Conservation (phyloP, 805 yeast species). For the Teunomyces barrocoloradensis region DNA sequence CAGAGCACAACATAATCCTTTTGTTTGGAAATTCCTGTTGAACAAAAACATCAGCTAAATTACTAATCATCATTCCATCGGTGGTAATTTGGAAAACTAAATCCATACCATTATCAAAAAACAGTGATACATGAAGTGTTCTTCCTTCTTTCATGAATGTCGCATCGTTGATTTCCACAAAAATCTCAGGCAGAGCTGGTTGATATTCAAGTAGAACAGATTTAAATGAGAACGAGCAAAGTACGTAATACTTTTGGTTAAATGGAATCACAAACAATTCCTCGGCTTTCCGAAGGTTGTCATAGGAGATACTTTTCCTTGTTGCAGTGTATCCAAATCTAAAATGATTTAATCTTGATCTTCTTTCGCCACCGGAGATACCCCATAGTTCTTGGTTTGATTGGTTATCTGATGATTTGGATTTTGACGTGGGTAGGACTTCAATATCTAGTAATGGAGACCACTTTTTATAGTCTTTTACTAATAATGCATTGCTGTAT, state of each 20-base stretch:
- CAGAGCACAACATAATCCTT: slow-evolving; percentile 13
- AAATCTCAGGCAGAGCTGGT: slow-evolving; percentile 17
- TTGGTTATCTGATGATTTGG: slow-evolving; percentile 15
- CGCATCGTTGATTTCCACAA: slow-evolving; percentile 24
- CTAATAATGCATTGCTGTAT: slow-evolving; percentile 21
- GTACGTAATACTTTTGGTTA: slow-evolving; percentile 21
- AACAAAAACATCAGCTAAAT: slow-evolving; percentile 14
- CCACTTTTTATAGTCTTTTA: slow-evolving; percentile 43
- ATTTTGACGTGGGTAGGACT: slow-evolving; percentile 25
- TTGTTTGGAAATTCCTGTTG: slow-evolving; percentile 6
- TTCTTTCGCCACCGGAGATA: slow-evolving; percentile 34
- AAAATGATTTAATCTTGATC: slow-evolving; percentile 31
- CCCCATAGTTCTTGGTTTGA: slow-evolving; percentile 44
- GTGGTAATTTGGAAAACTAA: slow-evolving; percentile 27
- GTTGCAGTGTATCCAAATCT: slow-evolving; percentile 30
- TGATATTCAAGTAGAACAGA: slow-evolving; percentile 35
- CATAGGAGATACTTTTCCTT: slow-evolving; percentile 25
- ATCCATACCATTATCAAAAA: slow-evolving; percentile 10
- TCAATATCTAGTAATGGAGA: slow-evolving; percentile 45
- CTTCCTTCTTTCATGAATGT: neutral
- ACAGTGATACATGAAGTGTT: slow-evolving; percentile 6
- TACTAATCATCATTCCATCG: slow-evolving; percentile 16
- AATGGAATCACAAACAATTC: slow-evolving; percentile 15
- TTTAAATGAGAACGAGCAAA: slow-evolving; percentile 39
- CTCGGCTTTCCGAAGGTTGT: slow-evolving; percentile 29